Percentiles rank a stretch among this genome's conserved stretches.
Conservation (phyloP, 2,329 filamentous ascomycete genomes). For the Sclerotinia glacialis region DNA sequence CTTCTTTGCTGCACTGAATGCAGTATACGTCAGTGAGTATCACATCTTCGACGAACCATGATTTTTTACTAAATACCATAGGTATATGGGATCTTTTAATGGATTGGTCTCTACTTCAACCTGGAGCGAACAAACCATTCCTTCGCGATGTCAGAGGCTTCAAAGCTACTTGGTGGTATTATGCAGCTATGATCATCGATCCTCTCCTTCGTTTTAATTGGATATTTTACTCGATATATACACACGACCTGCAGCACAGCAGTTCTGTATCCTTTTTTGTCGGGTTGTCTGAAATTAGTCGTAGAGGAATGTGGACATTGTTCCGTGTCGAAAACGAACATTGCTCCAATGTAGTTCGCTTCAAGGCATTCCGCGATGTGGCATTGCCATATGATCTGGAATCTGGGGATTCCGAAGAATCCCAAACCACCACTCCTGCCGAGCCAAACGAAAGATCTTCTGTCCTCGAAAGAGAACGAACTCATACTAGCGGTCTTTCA, state of each 20-base stretch:
- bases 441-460: slow-evolving; percentile 18
- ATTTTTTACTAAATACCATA: slow-evolving; percentile 34
- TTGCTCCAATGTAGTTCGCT: slow-evolving; percentile 84
- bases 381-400: slow-evolving; percentile 68
- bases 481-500: slow-evolving; percentile 30
- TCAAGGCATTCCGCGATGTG: slow-evolving; percentile 84
- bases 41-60: too few relatives aligned
- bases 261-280: slow-evolving; percentile 78
- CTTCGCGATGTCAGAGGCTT: slow-evolving; percentile 78
- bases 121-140: slow-evolving; percentile 62
- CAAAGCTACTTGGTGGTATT: slow-evolving; percentile 80
- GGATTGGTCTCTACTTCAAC: slow-evolving; percentile 91
- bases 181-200: slow-evolving; percentile 77
- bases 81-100: slow-evolving; percentile 92
- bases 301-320: slow-evolving; percentile 85
- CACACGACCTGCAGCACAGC: slow-evolving; percentile 76
- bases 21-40: slow-evolving; percentile 71
- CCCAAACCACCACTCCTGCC: neutral
- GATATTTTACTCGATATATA: slow-evolving; percentile 84
- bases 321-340: slow-evolving; percentile 98
- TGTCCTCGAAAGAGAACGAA: slow-evolving; percentile 28
- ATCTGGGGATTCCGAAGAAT: slow-evolving; percentile 25
- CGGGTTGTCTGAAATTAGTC: slow-evolving; percentile 72
- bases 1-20: slow-evolving; percentile 75
- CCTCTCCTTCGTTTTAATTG: slow-evolving; percentile 87